These are phyloP conservation scores for Ceratobasidium sp. DNA, from an alignment of 1,284 basidiomycete species.

Conservation along the genomic window DNA sequence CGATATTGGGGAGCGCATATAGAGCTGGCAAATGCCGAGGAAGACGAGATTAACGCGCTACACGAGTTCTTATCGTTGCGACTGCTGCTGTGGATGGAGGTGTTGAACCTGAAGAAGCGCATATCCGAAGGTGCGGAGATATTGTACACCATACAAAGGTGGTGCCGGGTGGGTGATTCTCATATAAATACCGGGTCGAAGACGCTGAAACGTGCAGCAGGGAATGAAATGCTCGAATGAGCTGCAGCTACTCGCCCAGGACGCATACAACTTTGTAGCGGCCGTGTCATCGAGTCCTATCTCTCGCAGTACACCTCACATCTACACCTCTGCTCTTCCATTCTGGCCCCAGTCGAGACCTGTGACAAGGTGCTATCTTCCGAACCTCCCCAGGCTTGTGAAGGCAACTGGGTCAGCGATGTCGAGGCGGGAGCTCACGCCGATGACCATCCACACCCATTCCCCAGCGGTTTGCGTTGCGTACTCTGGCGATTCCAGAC, in stretches of 20 bases:
- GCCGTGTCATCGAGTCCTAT: background rate
- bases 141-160: background rate
- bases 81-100: slow-evolving; percentile 18
- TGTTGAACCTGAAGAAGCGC: no score
- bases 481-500: slow-evolving; percentile 4
- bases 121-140: no score
- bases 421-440: no score
- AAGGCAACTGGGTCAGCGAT: no score
- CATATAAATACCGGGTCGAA: background rate
- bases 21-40: background rate
- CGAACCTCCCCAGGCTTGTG: no score
- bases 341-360: no score
- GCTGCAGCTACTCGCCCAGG: background rate
- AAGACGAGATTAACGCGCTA: background rate
- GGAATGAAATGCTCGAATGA: background rate
- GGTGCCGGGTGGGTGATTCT: background rate
- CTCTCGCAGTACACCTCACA: no score
- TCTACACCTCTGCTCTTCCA: no score
- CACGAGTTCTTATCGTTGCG: slow-evolving; percentile 5
- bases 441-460: no score
- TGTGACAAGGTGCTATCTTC: no score
- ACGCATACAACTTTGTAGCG: background rate
- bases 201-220: background rate
- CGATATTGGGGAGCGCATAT: slow-evolving; percentile 17
- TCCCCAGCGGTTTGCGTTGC: background rate